These are phyloP conservation scores for Aspergillus udagawae DNA, from an alignment of 2,329 filamentous ascomycete species.

Conservation along the genomic window DNA sequence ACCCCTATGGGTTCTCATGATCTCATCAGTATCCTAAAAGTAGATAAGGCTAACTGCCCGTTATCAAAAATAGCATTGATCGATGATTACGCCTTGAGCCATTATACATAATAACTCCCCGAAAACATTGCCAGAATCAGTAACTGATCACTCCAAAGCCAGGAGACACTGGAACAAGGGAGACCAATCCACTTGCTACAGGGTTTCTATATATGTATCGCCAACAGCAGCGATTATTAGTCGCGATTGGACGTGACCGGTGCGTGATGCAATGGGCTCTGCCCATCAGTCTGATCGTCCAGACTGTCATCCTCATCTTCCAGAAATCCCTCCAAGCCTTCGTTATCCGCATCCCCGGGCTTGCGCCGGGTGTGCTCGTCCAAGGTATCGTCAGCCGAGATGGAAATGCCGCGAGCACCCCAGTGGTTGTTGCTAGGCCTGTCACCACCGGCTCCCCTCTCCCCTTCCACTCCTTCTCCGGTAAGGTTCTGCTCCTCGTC, in stretches of 20 bases:
- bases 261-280: constrained; percentile 3
- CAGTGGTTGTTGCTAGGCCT: constrained; percentile 44
- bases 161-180: not conserved
- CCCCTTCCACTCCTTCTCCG: constrained; percentile 26
- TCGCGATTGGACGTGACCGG: not conserved
- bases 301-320: constrained; percentile 18
- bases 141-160: not conserved
- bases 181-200: constrained; percentile 1
- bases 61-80: not conserved
- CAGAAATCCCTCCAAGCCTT: constrained; percentile 17
- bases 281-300: constrained; percentile 1
- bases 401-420: constrained; percentile 56
- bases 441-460: constrained; percentile 16
- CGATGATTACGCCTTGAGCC: not conserved
- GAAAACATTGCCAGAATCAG: not conserved
- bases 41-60: not conserved
- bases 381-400: constrained; percentile 55
- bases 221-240: constrained; percentile 3
- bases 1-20: not conserved
- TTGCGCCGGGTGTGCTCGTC: constrained; percentile 19
- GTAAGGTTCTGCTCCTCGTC: constrained; percentile 38
- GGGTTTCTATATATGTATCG: constrained; percentile 5
- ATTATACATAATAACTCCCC: not conserved
- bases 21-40: not conserved
- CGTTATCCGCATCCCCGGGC: constrained; percentile 6